Evolutionary conservation across 1,284 basidiomycete genomes (phyloP).

Genomic region (Sporisorium graminicola): DNA sequence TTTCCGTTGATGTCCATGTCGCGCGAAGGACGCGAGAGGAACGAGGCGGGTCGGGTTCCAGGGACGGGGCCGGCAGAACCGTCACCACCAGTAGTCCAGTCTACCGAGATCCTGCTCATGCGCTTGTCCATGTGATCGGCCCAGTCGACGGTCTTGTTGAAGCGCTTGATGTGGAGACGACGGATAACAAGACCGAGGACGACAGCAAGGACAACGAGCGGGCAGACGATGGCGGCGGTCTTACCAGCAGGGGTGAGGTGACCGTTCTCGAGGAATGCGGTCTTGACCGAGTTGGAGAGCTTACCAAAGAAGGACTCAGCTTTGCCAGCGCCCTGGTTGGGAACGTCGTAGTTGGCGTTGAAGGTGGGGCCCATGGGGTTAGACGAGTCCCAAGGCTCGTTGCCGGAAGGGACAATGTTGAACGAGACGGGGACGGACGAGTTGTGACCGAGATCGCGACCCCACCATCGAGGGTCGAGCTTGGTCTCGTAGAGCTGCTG

Average conservation of each 20-base stretch:
- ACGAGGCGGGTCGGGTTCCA: conserved; percentile 61
- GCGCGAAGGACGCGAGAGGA: conserved; percentile 50
- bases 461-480: conserved; percentile 65
- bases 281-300: conserved; percentile 53
- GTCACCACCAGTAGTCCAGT: conserved; percentile 63
- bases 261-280: conserved; percentile 58
- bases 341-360: conserved; percentile 59
- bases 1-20: conserved; percentile 40
- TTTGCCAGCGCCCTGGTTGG: conserved; percentile 46
- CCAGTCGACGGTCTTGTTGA: conserved; percentile 68
- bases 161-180: conserved; percentile 65
- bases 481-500: conserved; percentile 49
- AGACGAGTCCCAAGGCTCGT: conserved; percentile 66
- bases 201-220: conserved; percentile 57
- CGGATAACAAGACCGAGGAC: conserved; percentile 57
- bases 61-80: conserved; percentile 58
- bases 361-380: conserved; percentile 66
- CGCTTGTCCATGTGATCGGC: conserved; percentile 68
- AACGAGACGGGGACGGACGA: conserved; percentile 55
- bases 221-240: conserved; percentile 65
- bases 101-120: conserved; percentile 66
- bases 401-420: conserved; percentile 67
- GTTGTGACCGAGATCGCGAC: conserved; percentile 49
- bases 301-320: conserved; percentile 50
- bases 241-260: conserved; percentile 59